phyloP scores from a whole-genome alignment of 1,284 basidiomycete genomes.

The Hemileia vastatrix region DNA sequence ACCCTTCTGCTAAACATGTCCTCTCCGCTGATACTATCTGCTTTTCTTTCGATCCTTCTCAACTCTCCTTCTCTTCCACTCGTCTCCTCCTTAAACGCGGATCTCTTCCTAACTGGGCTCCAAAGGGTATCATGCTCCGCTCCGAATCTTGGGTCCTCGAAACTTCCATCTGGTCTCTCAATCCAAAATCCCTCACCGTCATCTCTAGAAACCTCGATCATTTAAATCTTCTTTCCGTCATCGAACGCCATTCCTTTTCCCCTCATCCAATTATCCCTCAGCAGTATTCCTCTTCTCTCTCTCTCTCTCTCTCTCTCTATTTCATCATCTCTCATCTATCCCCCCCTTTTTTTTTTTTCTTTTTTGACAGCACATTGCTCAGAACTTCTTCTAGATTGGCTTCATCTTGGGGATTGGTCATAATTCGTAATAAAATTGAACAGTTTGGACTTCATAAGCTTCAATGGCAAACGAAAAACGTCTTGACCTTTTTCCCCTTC shows the following conservation, averaged over 20 bases:
- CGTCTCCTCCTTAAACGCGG: conserved; percentile 87
- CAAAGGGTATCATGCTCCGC: conserved; percentile 57
- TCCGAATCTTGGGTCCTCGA: conserved; percentile 23
- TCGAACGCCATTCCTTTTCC: conserved; percentile 4
- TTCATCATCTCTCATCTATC: neutral
- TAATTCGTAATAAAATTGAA: conserved; percentile 13
- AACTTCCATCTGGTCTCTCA: conserved; percentile 5
- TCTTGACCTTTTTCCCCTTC: too few relatives aligned
- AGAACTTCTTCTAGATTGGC: conserved; percentile 10
- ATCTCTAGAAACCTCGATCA: conserved; percentile 19
- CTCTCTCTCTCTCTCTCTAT: neutral
- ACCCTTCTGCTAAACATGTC: conserved; percentile 88
- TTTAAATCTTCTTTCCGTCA: conserved; percentile 10
- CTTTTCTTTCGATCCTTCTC: conserved; percentile 57
- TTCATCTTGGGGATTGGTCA: conserved; percentile 21
- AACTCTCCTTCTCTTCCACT: conserved; percentile 70
- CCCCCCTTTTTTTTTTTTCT: neutral
- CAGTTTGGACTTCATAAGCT: conserved; percentile 17
- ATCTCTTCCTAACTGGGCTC: conserved; percentile 80
- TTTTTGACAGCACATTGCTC: conserved; percentile 7
- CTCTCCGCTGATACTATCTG: conserved; percentile 89
- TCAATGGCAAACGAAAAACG: conserved; percentile 17
- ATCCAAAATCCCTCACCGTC: conserved; percentile 6
- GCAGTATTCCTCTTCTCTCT: neutral
- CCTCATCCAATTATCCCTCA: neutral